Conservation (phyloP, 805 yeast species). For the Debaryomyces prosopidis region DNA sequence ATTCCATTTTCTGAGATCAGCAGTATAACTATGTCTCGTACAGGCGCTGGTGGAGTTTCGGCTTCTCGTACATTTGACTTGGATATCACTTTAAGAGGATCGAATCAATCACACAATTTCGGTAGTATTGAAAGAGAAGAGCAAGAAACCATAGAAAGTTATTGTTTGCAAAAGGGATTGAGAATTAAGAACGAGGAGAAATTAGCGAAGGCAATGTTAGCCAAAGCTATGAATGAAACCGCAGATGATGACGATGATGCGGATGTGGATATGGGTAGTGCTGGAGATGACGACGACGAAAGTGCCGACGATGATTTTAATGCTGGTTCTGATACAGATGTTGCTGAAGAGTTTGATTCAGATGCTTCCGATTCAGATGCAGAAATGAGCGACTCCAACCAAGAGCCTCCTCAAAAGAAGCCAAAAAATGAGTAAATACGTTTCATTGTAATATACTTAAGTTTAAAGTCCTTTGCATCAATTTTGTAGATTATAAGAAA, state of each 20-base stretch:
- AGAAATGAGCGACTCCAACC: conserved; percentile 24
- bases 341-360: conserved; percentile 83
- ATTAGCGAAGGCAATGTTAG: conserved; percentile 79
- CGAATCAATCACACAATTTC: conserved; percentile 70
- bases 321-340: conserved; percentile 61
- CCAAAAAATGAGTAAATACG: conserved; percentile 11
- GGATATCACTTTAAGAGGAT: conserved; percentile 69
- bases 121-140: conserved; percentile 90
- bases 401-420: conserved; percentile 36
- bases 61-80: conserved; percentile 91
- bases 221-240: conserved; percentile 67
- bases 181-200: conserved; percentile 86
- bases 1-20: conserved; percentile 84
- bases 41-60: conserved; percentile 65
- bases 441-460: neutral
- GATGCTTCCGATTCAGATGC: conserved; percentile 45
- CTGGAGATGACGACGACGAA: conserved; percentile 71
- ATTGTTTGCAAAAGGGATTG: conserved; percentile 73
- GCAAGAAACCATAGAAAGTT: conserved; percentile 75
- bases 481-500: too few relatives aligned
- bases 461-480: too few relatives aligned
- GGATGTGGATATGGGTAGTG: conserved; percentile 60
- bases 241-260: conserved; percentile 47
- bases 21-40: conserved; percentile 80
- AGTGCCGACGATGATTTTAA: conserved; percentile 87